A percentile compares a stretch with the other conserved stretches of the same genome.
Evolutionary conservation across 2,329 filamentous ascomycete genomes (phyloP).

Genomic region (Ophiostoma montium): DNA sequence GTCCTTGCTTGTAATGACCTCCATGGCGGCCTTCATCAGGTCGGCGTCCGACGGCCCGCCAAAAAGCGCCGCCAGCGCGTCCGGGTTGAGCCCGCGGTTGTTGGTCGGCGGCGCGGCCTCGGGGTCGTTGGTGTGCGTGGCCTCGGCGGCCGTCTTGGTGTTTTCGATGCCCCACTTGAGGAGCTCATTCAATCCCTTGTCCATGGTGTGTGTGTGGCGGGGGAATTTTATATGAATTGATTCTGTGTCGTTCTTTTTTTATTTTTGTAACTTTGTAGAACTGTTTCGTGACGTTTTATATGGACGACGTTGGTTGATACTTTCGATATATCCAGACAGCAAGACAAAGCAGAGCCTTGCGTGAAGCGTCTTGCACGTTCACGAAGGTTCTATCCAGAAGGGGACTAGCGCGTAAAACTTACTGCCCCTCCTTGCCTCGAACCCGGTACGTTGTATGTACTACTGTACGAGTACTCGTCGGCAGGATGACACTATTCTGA

Average conservation of each 20-base stretch:
- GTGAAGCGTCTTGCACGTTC: constrained; percentile 17
- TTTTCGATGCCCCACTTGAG: constrained; percentile 26
- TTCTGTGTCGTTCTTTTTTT: neutral
- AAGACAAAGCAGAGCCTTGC: neutral
- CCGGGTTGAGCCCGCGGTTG: constrained; percentile 43
- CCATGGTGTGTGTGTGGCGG: constrained; percentile 15
- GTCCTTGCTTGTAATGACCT: constrained; percentile 41
- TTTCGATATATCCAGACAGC: too few relatives aligned
- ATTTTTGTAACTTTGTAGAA: neutral
- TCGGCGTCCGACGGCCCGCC: constrained; percentile 84
- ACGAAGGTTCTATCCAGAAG: constrained; percentile 21
- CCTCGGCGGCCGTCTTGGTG: constrained; percentile 13
- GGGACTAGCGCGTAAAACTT: constrained; percentile 15
- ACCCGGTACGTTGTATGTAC: too few relatives aligned
- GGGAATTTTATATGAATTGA: neutral
- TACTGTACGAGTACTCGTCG: too few relatives aligned
- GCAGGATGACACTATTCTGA: too few relatives aligned
- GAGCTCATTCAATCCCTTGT: constrained; percentile 22
- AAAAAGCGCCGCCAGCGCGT: constrained; percentile 59
- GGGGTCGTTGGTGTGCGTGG: constrained; percentile 9
- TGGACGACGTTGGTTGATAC: neutral
- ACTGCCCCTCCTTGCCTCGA: neutral
- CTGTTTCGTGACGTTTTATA: neutral
- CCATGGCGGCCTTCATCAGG: constrained; percentile 77
- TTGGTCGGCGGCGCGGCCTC: constrained; percentile 16